Conservation (phyloP, 2,329 filamentous ascomycete genomes). For the Paracoccidioides brasiliensis region DNA sequence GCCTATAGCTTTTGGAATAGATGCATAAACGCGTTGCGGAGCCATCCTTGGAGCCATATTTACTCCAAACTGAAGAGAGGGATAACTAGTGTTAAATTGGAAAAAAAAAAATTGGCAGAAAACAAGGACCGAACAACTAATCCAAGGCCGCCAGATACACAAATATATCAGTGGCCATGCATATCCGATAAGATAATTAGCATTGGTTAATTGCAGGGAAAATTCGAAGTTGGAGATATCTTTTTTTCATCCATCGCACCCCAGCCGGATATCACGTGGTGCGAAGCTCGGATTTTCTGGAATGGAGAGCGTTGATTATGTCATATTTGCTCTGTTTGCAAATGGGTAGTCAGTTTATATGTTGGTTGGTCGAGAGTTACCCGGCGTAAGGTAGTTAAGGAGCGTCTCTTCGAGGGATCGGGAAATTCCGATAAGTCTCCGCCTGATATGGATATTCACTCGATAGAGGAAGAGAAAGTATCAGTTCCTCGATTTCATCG, state of each 20-base stretch:
- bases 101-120: neutral
- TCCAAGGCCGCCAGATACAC: neutral
- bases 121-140: neutral
- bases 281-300: neutral
- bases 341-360: too few relatives aligned
- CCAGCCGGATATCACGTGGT: neutral
- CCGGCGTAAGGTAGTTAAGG: too few relatives aligned
- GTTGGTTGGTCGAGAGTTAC: too few relatives aligned
- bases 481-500: too few relatives aligned
- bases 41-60: slow-evolving; percentile 16
- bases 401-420: too few relatives aligned
- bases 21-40: slow-evolving; percentile 20
- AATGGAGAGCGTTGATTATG: too few relatives aligned
- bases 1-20: slow-evolving; percentile 23
- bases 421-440: too few relatives aligned
- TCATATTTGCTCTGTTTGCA: neutral
- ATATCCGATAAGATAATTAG: neutral
- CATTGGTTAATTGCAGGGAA: neutral
- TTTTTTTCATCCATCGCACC: neutral
- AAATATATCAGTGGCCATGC: neutral
- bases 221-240: neutral
- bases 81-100: slow-evolving; percentile 4
- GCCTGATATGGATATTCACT: too few relatives aligned
- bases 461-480: too few relatives aligned
- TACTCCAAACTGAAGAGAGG: neutral